A percentile compares a stretch with the other conserved stretches of the same genome.
Evolutionary conservation across 345 rosid genomes (phyloP).

Genomic region (Triadica sebifera): DNA sequence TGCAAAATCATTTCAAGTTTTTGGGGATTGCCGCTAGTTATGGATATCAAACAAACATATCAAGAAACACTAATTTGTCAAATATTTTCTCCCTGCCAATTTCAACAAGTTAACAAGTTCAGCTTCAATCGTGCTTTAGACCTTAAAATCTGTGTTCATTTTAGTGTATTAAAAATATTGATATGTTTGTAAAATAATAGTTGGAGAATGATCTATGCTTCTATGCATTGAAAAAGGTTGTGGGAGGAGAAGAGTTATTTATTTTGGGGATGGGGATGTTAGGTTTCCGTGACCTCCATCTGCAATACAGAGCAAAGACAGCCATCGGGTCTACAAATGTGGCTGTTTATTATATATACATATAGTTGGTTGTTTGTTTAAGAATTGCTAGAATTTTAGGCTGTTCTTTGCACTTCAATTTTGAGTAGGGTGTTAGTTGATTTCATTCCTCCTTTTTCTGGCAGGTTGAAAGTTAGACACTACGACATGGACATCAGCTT

Average conservation of each 20-base stretch:
- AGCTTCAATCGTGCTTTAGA: neutral
- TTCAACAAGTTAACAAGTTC: neutral
- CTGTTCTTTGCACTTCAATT: neutral
- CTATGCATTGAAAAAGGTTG: neutral
- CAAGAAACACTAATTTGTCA: neutral
- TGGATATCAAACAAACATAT: too few relatives aligned
- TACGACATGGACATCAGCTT: too few relatives aligned
- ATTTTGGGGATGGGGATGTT: neutral
- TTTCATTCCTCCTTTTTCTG: neutral
- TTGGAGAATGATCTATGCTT: neutral
- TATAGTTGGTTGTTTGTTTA: neutral
- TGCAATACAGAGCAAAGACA: neutral
- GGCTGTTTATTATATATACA: neutral
- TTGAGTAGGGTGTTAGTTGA: neutral
- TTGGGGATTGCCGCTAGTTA: too few relatives aligned
- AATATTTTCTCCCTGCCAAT: neutral
- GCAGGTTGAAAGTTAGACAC: slow-evolving; percentile 37
- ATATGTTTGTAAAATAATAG: neutral
- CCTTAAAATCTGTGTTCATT: neutral
- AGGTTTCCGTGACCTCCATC: neutral
- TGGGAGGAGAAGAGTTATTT: neutral
- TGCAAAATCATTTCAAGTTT: too few relatives aligned
- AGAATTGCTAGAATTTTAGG: neutral
- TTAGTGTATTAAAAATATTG: neutral
- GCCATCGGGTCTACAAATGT: neutral